Conservation (phyloP, 2,329 filamentous ascomycete genomes). For the Pseudonectria buxi region DNA sequence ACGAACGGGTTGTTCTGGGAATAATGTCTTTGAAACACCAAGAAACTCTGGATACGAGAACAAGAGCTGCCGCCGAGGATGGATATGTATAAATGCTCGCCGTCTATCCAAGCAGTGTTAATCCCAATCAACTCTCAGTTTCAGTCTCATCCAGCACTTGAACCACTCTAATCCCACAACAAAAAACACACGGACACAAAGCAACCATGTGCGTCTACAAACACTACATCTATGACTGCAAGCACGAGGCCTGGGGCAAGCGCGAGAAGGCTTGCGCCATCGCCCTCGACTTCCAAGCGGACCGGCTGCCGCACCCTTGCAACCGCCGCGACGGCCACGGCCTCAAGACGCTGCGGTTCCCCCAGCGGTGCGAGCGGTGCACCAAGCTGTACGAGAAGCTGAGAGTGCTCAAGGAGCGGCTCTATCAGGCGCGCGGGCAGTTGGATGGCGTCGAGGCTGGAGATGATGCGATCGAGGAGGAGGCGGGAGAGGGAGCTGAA, state of each 20-base stretch:
- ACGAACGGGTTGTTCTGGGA: too few species aligned
- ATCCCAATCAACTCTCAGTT: too few species aligned
- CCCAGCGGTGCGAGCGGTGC: constrained; percentile 19
- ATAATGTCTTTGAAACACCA: too few species aligned
- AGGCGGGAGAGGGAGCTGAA: too few species aligned
- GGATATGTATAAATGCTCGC: not conserved
- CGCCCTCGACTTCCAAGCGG: constrained; percentile 9
- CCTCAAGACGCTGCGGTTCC: constrained; percentile 13
- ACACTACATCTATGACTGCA: constrained; percentile 19
- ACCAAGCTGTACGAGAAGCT: constrained; percentile 12
- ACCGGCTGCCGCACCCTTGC: constrained; percentile 12
- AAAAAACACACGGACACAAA: not conserved
- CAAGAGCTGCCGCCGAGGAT: not conserved
- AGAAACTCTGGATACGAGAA: not conserved
- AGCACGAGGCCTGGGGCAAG: constrained; percentile 21
- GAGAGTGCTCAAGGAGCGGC: constrained; percentile 6
- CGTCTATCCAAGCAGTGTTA: too few species aligned
- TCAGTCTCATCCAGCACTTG: not conserved
- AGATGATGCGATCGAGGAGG: too few species aligned
- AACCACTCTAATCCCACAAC: not conserved
- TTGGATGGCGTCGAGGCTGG: constrained; percentile 1
- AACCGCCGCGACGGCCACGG: constrained; percentile 13
- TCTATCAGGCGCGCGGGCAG: constrained; percentile 8
- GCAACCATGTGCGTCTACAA: constrained; percentile 24
- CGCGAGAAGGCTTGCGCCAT: constrained; percentile 16